phyloP scores from a whole-genome alignment of 345 rosid species.

The Eucalyptus shirleyi region DNA sequence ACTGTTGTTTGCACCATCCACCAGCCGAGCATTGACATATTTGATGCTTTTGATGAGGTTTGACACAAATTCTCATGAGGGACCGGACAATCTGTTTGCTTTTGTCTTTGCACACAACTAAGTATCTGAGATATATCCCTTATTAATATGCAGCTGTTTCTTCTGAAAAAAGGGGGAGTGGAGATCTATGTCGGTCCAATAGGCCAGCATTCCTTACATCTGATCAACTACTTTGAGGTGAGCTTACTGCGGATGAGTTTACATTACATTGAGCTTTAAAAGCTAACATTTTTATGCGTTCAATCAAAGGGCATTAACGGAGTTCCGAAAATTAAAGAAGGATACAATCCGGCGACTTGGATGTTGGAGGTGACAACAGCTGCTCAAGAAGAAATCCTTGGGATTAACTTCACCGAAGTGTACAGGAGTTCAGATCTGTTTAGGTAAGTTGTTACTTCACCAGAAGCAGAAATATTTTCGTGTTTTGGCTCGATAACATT shows the following conservation, averaged over 20 bases:
- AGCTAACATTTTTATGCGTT: not conserved
- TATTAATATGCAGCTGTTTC: slow-evolving; percentile 14
- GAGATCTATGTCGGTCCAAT: slow-evolving; percentile 49
- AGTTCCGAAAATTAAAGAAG: slow-evolving; percentile 40
- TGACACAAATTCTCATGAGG: not conserved
- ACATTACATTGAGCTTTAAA: not conserved
- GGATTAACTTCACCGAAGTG: slow-evolving; percentile 20
- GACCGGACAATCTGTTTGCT: not conserved
- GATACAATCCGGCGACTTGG: slow-evolving; percentile 66
- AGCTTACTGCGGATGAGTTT: not conserved
- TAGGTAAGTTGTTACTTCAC: slow-evolving; percentile 10
- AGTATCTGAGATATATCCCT: not conserved
- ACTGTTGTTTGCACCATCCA: slow-evolving; percentile 69
- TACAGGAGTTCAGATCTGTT: slow-evolving; percentile 40
- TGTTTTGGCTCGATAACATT: not conserved
- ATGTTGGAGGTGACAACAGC: slow-evolving; percentile 54
- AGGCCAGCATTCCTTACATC: slow-evolving; percentile 36
- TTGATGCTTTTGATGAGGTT: slow-evolving; percentile 72
- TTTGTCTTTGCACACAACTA: not conserved
- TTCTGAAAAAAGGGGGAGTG: slow-evolving; percentile 48
- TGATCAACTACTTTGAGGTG: slow-evolving; percentile 54
- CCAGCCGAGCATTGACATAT: slow-evolving; percentile 65
- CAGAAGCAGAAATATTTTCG: not conserved
- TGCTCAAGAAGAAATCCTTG: slow-evolving; percentile 29
- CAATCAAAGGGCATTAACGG: slow-evolving; percentile 27